These are phyloP conservation scores for Paramecium sexaurelia DNA, from an alignment of 73 alveolate genomes.

Conservation along the genomic window DNA sequence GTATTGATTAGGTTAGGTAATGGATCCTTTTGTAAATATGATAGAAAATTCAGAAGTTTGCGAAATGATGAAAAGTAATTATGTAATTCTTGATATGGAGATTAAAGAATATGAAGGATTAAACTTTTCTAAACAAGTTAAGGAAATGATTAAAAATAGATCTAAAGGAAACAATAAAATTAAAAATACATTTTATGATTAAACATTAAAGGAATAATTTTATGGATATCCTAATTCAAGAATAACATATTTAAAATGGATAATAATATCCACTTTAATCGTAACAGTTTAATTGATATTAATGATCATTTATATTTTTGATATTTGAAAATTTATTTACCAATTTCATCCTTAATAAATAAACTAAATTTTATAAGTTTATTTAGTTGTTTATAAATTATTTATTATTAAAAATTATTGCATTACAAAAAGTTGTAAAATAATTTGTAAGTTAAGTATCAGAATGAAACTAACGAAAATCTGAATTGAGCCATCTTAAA, in stretches of 20 bases:
- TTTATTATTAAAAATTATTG: no score
- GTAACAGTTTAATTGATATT: background rate
- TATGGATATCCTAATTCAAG: conserved; percentile 30
- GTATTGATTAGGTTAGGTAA: background rate
- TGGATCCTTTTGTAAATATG: conserved; percentile 39
- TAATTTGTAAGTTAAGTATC: no score
- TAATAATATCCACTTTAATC: background rate
- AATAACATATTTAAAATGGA: conserved; percentile 12
- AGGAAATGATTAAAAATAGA: conserved; percentile 43
- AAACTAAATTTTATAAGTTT: no score
- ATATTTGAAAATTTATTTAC: background rate
- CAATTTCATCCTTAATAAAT: no score
- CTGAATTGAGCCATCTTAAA: no score
- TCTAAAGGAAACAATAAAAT: conserved; percentile 47
- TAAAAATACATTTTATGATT: background rate
- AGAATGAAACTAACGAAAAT: no score
- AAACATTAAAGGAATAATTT: conserved; percentile 23
- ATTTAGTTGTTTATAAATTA: no score
- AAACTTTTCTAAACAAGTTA: background rate
- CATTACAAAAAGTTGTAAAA: no score
- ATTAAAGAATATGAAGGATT: conserved; percentile 1
- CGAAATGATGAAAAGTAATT: conserved; percentile 31
- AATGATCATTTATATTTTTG: background rate
- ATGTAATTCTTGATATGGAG: background rate
- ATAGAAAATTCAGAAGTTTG: conserved; percentile 13